Base-by-base conservation (phyloP, 164 flowering plant genomes). In the Echeveria elegans region DNA sequence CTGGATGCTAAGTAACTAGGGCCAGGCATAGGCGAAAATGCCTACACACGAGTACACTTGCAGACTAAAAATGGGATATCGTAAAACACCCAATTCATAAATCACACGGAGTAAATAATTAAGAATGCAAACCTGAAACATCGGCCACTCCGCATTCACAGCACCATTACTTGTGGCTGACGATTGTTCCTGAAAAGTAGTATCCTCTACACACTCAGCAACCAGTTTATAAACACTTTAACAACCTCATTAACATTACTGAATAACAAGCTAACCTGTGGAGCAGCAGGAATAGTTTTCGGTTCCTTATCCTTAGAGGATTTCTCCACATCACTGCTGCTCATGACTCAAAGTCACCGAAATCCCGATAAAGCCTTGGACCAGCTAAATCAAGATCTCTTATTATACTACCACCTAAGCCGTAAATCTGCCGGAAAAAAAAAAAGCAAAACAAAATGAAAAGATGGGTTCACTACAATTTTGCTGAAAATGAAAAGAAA, bases 21-120 rank as follows among this genome's bases (percentile, higher is more conserved):
- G 6, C 90, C 92, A 58, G 96, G 92, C 37, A 88, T 79, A 36
- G 97, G 96, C 62, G 97, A 90, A 85, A 86, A 93, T 45, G 96
- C 90, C 98, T 93, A 81, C 67, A 64, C 64, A 18, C 56, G 29
- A 75, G 41, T 66, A 28, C 32, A 56, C 18, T 56, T 14, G 19
- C 32, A 1, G 15, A 26, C 18, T 28, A 26, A 28, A 28, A 26
- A 56, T 12, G 34, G 61, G 18, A 24, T 26, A 5, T n/a, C n/a
- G n/a, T n/a, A n/a, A n/a, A 50, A 50, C 5, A 53, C 11, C 47
- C n/a, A n/a, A 43, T 43, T 16, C 16, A 43, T 43, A 43, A 4
- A 43, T 43, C 16, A 11, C 3, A 43, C 11, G 19, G 15, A 38
- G 11, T 14, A 43, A 43, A 43, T 43, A 0, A 43, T 16, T 11